Evolutionary conservation across 345 rosid genomes (phyloP).

Genomic region (Brassica juncea): DNA sequence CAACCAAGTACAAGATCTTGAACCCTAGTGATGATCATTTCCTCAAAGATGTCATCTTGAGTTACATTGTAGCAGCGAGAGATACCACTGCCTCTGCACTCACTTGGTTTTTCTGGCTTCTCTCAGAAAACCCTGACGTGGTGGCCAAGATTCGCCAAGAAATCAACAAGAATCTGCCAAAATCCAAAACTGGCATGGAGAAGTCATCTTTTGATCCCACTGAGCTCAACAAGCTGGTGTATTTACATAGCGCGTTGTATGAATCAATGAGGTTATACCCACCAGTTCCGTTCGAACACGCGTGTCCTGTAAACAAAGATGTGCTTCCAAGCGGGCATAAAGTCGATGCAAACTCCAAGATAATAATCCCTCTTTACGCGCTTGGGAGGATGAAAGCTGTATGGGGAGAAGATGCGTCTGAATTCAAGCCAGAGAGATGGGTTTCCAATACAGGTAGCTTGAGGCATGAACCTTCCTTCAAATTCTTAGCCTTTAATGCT

Average conservation of each 20-base stretch:
- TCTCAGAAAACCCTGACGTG: constrained; percentile 48
- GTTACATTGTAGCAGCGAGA: constrained; percentile 55
- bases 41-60: constrained; percentile 53
- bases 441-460: not conserved
- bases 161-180: constrained; percentile 8
- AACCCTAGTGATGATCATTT: constrained; percentile 44
- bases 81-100: constrained; percentile 58
- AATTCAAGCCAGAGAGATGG: constrained; percentile 22
- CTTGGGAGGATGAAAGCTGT: constrained; percentile 7
- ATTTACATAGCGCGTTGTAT: not conserved
- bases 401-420: constrained; percentile 15
- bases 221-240: constrained; percentile 1
- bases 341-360: not conserved
- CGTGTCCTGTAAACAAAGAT: not conserved
- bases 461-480: constrained; percentile 4
- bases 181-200: constrained; percentile 13
- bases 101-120: constrained; percentile 28
- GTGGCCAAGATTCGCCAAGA: constrained; percentile 47
- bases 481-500: not conserved
- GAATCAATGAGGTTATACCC: constrained; percentile 53
- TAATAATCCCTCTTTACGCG: not conserved
- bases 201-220: not conserved
- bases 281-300: constrained; percentile 49
- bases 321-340: constrained; percentile 1
- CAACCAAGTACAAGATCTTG: constrained; percentile 46